A percentile compares a stretch with the other conserved stretches of the same genome.
phyloP scores from a whole-genome alignment of 306 rosid species.

The Trifolium fragiferum region DNA sequence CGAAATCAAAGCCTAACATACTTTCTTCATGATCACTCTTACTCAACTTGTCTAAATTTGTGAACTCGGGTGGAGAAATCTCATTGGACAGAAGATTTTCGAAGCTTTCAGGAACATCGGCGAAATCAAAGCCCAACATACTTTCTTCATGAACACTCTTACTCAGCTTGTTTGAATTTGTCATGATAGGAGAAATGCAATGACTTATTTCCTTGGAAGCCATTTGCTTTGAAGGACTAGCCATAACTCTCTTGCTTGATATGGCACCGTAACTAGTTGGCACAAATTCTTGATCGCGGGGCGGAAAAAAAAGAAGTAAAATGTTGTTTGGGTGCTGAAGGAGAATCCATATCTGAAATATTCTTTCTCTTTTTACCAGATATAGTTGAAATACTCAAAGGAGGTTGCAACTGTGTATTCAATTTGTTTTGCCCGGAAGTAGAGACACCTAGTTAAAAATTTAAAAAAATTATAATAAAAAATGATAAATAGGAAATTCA shows the following conservation, averaged over 20 bases:
- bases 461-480: too few species aligned
- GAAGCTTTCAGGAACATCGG: too few species aligned
- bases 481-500: too few species aligned
- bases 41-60: too few species aligned
- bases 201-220: constrained; percentile 74
- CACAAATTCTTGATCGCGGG: constrained; percentile 28
- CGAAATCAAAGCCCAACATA: too few species aligned
- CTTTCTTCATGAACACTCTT: too few species aligned
- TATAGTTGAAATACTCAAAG: background rate
- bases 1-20: too few species aligned
- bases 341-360: background rate
- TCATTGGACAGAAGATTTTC: too few species aligned
- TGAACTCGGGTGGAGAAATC: too few species aligned
- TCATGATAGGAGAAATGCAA: constrained; percentile 60
- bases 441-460: background rate
- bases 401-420: background rate
- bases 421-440: background rate
- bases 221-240: constrained; percentile 76
- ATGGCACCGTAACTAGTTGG: constrained; percentile 73
- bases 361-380: background rate
- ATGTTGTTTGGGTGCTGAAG: background rate
- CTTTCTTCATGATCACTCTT: too few species aligned
- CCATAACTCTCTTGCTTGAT: constrained; percentile 83
- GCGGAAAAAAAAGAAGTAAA: too few species aligned
- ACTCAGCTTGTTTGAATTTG: too few species aligned